Percentiles rank a stretch among this genome's conserved stretches.
phyloP scores from a whole-genome alignment of 805 yeast species.

The Metschnikowia santaceciliae region DNA sequence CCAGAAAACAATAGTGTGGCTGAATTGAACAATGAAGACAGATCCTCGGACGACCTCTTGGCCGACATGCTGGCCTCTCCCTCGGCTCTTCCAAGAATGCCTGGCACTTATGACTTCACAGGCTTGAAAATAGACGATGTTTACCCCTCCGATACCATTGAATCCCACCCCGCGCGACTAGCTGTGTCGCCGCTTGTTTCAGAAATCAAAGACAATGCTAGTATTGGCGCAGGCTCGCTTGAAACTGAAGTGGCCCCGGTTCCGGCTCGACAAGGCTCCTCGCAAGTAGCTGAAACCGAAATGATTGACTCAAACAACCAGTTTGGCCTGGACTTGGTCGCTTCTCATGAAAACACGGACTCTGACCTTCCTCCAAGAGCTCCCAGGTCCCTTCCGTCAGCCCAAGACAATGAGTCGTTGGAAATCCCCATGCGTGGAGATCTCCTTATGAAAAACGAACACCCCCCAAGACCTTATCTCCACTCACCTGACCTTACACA shows the following conservation, averaged over 20 bases:
- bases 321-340: not conserved
- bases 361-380: not conserved
- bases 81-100: constrained; percentile 34
- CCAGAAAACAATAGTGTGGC: not conserved
- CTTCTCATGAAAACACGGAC: not conserved
- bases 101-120: constrained; percentile 44
- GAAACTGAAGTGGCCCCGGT: not conserved
- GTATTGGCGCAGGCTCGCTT: not conserved
- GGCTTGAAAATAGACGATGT: constrained; percentile 31
- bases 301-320: not conserved
- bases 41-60: not conserved
- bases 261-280: not conserved
- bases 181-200: not conserved
- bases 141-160: not conserved
- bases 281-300: not conserved
- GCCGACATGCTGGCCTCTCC: constrained; percentile 7
- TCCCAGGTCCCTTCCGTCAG: not conserved
- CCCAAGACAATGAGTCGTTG: constrained; percentile 1
- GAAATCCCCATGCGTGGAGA: constrained; percentile 16
- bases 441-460: constrained; percentile 4
- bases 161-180: not conserved
- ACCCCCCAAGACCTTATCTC: constrained; percentile 11
- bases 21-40: not conserved
- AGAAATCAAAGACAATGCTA: not conserved
- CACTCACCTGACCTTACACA: constrained; percentile 15